A percentile compares a stretch with the other conserved stretches of the same genome.
These are phyloP conservation scores for Aspergillus sp. DNA, from an alignment of 2,329 filamentous ascomycete species.

Conservation along the genomic window DNA sequence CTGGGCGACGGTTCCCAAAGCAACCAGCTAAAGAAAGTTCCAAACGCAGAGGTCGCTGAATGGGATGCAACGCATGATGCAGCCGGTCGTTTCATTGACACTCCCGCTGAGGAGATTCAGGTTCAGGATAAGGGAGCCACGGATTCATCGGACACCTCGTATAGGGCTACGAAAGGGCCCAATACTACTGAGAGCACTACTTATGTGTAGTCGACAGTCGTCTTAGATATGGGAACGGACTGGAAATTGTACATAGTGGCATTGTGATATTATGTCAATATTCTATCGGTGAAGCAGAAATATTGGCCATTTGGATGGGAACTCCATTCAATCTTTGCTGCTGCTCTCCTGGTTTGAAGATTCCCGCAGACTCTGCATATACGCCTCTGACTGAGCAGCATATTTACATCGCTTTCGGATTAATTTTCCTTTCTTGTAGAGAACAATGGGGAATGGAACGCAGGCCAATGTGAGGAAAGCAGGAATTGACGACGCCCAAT, in stretches of 20 bases:
- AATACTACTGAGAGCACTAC: neutral
- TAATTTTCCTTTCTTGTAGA: slow-evolving; percentile 43
- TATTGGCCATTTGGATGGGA: no score
- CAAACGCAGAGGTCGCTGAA: slow-evolving; percentile 46
- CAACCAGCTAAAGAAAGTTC: slow-evolving; percentile 55
- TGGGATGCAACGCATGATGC: slow-evolving; percentile 63
- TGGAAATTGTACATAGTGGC: no score
- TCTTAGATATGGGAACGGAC: accelerated
- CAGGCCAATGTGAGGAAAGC: slow-evolving; percentile 48
- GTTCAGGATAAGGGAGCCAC: neutral
- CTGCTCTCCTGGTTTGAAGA: no score
- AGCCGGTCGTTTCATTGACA: slow-evolving; percentile 14
- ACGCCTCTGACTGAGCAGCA: slow-evolving; percentile 36
- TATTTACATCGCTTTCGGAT: slow-evolving; percentile 45
- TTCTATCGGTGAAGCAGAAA: no score
- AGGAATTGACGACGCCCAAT: slow-evolving; percentile 50
- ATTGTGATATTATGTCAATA: no score
- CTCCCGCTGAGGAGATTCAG: neutral
- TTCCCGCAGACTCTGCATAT: slow-evolving; percentile 23
- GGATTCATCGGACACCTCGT: neutral
- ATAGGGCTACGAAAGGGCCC: neutral
- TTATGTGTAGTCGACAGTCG: no score
- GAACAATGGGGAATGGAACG: slow-evolving; percentile 45
- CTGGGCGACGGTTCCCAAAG: slow-evolving; percentile 51
- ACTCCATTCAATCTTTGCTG: no score